Evolutionary conservation across 2,329 filamentous ascomycete species (phyloP).

Genomic region (Alternaria brassicicola): DNA sequence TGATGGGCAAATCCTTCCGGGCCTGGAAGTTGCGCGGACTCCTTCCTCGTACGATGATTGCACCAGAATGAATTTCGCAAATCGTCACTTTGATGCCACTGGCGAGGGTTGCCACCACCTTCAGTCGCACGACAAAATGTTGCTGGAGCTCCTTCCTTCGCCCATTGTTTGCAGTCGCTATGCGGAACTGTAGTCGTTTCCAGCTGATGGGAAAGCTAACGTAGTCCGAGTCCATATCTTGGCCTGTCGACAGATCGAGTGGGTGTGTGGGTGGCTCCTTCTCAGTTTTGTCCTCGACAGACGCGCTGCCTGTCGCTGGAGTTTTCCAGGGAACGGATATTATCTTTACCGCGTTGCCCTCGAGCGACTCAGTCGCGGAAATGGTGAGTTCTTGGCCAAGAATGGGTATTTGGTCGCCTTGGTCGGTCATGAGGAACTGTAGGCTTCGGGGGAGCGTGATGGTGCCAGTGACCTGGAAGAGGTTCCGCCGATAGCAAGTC

Average conservation of each 20-base stretch:
- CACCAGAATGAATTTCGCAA: constrained; percentile 83
- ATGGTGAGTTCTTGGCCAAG: constrained; percentile 84
- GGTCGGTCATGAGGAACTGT: constrained; percentile 80
- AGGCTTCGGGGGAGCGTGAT: constrained; percentile 80
- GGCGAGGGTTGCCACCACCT: constrained; percentile 80
- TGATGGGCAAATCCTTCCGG: constrained; percentile 87
- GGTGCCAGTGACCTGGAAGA: constrained; percentile 94
- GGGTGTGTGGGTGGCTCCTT: constrained; percentile 87
- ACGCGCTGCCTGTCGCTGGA: constrained; percentile 77
- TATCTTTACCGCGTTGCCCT: constrained; percentile 87
- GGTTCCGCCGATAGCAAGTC: constrained; percentile 92
- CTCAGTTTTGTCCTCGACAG: constrained; percentile 70
- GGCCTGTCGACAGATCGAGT: constrained; percentile 68
- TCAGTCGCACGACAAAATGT: constrained; percentile 89
- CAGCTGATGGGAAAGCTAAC: constrained; percentile 92
- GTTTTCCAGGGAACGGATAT: constrained; percentile 99
- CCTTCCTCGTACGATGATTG: constrained; percentile 90
- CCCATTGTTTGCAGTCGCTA: constrained; percentile 95
- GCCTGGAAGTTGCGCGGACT: constrained; percentile 95
- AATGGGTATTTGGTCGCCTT: constrained; percentile 83
- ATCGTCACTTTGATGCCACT: constrained; percentile 83
- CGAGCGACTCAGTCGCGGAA: constrained; percentile 92
- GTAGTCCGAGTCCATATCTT: constrained; percentile 78
- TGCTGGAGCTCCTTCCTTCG: constrained; percentile 93
- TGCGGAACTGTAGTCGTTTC: constrained; percentile 91